Percentiles rank a stretch among this genome's conserved stretches.
These are phyloP conservation scores for Wallacemonas sp. DNA, from an alignment of 208 protist genomes.

Conservation along the genomic window DNA sequence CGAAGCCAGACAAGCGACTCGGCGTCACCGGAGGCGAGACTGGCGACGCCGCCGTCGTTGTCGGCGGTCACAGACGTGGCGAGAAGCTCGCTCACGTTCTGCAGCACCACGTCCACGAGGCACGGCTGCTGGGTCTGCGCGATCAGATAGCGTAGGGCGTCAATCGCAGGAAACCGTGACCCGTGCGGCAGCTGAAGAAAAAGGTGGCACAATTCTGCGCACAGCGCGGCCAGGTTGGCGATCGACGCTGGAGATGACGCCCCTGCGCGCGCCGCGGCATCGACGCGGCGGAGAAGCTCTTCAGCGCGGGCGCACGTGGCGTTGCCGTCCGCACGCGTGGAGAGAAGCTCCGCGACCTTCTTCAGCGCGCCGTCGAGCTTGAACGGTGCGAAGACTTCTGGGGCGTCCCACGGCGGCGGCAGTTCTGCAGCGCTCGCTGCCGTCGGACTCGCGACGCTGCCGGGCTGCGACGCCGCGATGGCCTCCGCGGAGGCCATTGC, in stretches of 20 bases:
- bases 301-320: background rate
- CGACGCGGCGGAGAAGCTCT: background rate
- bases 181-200: slow-evolving; percentile 25
- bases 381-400: slow-evolving; percentile 7
- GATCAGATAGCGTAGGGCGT: slow-evolving; percentile 34
- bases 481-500: slow-evolving; percentile 7
- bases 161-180: slow-evolving; percentile 35
- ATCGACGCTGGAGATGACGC: background rate
- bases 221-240: slow-evolving; percentile 7
- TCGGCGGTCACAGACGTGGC: slow-evolving; percentile 9
- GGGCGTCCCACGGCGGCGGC: background rate
- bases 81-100: background rate
- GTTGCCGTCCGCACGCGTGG: background rate
- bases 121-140: background rate
- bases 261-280: background rate
- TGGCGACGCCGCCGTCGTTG: slow-evolving; percentile 4
- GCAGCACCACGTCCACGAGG: slow-evolving; percentile 1
- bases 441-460: slow-evolving; percentile 27
- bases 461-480: too few species aligned
- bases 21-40: slow-evolving; percentile 18
- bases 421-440: slow-evolving; percentile 14
- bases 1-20: slow-evolving; percentile 28
- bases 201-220: slow-evolving; percentile 16
- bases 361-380: slow-evolving; percentile 10
- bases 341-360: slow-evolving; percentile 7